phyloP scores from a whole-genome alignment of 1,284 basidiomycete genomes.

The Naganishia cerealis region DNA sequence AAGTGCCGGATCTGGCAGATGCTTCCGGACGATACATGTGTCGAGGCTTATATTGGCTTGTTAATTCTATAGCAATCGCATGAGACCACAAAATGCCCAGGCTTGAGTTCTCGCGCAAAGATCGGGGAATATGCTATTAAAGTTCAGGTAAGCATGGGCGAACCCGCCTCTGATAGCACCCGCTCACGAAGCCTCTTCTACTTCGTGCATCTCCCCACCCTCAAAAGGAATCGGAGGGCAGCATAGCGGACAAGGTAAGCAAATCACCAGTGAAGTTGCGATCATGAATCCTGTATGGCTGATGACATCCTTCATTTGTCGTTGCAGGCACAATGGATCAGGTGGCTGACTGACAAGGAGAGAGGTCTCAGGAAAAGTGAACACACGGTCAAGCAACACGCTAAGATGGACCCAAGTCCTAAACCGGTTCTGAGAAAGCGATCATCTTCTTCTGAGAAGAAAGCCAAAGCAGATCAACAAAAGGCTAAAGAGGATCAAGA shows the following conservation, averaged over 20 bases:
- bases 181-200: background rate
- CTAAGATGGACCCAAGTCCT: background rate
- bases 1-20: background rate
- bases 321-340: slow-evolving; percentile 24
- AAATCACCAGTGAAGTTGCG: background rate
- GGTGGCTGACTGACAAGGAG: slow-evolving; percentile 9
- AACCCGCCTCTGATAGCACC: background rate
- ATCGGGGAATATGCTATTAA: slow-evolving; percentile 12
- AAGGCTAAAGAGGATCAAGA: slow-evolving; percentile 20
- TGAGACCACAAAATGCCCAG: slow-evolving; percentile 15
- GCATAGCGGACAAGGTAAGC: slow-evolving; percentile 14
- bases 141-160: slow-evolving; percentile 8
- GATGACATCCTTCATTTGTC: background rate
- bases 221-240: slow-evolving; percentile 14
- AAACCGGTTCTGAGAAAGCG: slow-evolving; percentile 10
- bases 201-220: background rate
- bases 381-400: too few species aligned
- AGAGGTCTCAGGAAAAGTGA: background rate
- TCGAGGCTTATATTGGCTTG: background rate
- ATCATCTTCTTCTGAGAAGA: slow-evolving; percentile 15
- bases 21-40: background rate
- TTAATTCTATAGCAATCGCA: background rate
- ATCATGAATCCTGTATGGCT: background rate
- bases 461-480: slow-evolving; percentile 10
- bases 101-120: background rate